These are phyloP conservation scores for Teratosphaeria pseudoeucalypti DNA, from an alignment of 2,329 filamentous ascomycete genomes.

Conservation along the genomic window DNA sequence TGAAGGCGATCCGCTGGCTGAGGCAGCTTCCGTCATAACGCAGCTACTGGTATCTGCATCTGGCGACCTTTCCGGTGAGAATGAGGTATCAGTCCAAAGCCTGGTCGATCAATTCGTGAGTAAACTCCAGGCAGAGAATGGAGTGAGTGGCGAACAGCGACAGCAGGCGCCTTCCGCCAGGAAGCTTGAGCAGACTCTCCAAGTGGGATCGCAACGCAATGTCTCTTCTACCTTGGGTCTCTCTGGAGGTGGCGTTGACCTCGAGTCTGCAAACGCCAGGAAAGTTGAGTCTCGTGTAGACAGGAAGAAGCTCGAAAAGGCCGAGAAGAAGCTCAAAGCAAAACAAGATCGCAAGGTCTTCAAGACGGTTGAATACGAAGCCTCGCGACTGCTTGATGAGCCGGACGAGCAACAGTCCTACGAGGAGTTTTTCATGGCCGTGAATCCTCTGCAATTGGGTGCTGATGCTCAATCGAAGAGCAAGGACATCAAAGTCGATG, in stretches of 20 bases:
- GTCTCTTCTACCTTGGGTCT: slow-evolving; percentile 93
- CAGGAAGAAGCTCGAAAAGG: slow-evolving; percentile 97
- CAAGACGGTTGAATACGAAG: slow-evolving; percentile 97
- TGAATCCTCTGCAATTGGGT: slow-evolving; percentile 89
- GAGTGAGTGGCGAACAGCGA: slow-evolving; percentile 57
- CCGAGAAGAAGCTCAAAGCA: slow-evolving; percentile 90
- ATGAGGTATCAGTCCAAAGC: slow-evolving; percentile 67
- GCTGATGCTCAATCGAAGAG: slow-evolving; percentile 63
- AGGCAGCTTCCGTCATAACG: slow-evolving; percentile 76
- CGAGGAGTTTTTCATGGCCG: slow-evolving; percentile 99
- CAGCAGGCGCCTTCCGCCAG: slow-evolving; percentile 67
- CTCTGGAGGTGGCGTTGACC: slow-evolving; percentile 71
- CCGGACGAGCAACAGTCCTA: slow-evolving; percentile 80
- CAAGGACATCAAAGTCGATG: slow-evolving; percentile 97
- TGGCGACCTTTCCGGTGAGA: slow-evolving; percentile 60
- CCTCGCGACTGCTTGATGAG: slow-evolving; percentile 76
- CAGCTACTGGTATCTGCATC: slow-evolving; percentile 89
- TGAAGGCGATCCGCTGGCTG: slow-evolving; percentile 68
- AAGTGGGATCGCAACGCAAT: slow-evolving; percentile 86
- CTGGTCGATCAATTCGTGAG: slow-evolving; percentile 85
- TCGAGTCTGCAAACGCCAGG: slow-evolving; percentile 83
- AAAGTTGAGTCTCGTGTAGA: slow-evolving; percentile 98
- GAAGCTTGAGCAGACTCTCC: slow-evolving; percentile 86
- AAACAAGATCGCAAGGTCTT: slow-evolving; percentile 98
- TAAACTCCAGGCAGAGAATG: slow-evolving; percentile 65